Evolutionary conservation across 768 basidiomycete species (phyloP).

Genomic region (Boletus rufocinnamomeus): DNA sequence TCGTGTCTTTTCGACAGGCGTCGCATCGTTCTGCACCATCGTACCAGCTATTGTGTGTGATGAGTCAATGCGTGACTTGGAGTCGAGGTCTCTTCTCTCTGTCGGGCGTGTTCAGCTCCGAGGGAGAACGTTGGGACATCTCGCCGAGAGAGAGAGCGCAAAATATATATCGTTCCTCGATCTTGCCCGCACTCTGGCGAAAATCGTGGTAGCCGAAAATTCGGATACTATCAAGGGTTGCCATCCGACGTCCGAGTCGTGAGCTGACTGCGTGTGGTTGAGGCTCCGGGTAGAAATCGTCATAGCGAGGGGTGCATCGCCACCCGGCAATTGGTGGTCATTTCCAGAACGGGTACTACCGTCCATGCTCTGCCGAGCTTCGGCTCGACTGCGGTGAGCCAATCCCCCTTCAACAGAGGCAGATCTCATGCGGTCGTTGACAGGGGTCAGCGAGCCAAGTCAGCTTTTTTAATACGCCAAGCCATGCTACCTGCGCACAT

Average conservation of each 20-base stretch:
- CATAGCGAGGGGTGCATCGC: too few relatives aligned
- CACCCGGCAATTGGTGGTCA: too few relatives aligned
- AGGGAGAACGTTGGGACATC: not conserved
- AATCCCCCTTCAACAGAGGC: too few relatives aligned
- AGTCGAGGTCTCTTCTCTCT: not conserved
- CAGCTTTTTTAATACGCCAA: not conserved
- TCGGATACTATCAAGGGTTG: not conserved
- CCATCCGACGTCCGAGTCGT: not conserved
- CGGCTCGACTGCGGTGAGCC: too few relatives aligned
- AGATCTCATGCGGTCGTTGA: too few relatives aligned
- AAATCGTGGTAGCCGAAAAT: not conserved
- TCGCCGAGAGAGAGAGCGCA: not conserved
- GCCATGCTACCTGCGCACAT: too few relatives aligned
- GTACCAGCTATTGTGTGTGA: slow-evolving; percentile 8
- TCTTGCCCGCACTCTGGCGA: not conserved
- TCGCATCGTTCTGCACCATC: too few relatives aligned
- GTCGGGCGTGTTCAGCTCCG: not conserved
- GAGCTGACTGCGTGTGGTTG: not conserved
- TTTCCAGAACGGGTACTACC: too few relatives aligned
- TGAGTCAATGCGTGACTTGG: not conserved
- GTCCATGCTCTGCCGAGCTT: too few relatives aligned
- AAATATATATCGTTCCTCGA: not conserved
- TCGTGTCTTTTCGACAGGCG: slow-evolving; percentile 23
- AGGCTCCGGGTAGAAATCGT: too few relatives aligned
- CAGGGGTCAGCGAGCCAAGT: not conserved